Conservation (phyloP, 164 flowering plant genomes). For the Annona squamosa region DNA sequence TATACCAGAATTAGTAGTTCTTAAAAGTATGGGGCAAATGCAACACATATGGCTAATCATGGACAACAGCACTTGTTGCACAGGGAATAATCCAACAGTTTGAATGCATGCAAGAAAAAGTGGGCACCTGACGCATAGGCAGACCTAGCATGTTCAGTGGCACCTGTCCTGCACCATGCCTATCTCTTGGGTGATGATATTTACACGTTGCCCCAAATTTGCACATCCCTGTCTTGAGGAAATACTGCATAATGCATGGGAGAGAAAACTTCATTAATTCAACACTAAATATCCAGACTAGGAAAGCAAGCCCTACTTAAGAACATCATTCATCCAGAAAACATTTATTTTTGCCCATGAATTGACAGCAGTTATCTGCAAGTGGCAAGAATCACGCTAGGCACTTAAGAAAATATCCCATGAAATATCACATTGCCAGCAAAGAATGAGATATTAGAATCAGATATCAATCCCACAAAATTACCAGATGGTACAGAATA, state of each 20-base stretch:
- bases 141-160: slow-evolving; percentile 46
- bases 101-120: background rate
- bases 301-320: too few species aligned
- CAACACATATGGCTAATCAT: background rate
- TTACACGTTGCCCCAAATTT: slow-evolving; percentile 65
- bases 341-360: too few species aligned
- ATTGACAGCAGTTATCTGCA: too few species aligned
- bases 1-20: too few species aligned
- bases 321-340: too few species aligned
- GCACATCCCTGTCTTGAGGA: slow-evolving; percentile 68
- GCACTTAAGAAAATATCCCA: too few species aligned
- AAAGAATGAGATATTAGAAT: too few species aligned
- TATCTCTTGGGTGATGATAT: slow-evolving; percentile 64
- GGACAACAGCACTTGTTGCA: background rate
- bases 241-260: slow-evolving; percentile 41
- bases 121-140: slow-evolving; percentile 58
- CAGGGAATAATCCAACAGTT: background rate
- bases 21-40: background rate
- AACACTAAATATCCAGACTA: too few species aligned
- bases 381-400: too few species aligned
- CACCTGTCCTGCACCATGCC: slow-evolving; percentile 52
- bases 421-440: too few species aligned
- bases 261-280: background rate
- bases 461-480: too few species aligned
- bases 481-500: too few species aligned